Evolutionary conservation across 2,329 filamentous ascomycete genomes (phyloP).

Genomic region (Fusarium sulawesiense): DNA sequence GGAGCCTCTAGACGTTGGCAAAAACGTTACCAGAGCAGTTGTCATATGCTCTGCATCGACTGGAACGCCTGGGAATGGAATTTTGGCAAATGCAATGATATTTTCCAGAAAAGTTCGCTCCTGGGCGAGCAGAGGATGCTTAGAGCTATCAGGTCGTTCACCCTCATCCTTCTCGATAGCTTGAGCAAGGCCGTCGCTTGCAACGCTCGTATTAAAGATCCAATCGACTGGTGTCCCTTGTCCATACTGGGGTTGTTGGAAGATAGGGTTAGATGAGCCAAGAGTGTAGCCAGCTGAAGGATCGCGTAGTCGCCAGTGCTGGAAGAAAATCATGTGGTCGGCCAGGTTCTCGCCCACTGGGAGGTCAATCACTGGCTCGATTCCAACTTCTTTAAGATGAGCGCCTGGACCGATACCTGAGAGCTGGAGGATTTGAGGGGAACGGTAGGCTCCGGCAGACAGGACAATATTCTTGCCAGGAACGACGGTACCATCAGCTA

Average conservation of each 20-base stretch:
- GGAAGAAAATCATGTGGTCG: constrained; percentile 46
- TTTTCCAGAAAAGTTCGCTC: constrained; percentile 41
- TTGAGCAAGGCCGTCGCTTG: constrained; percentile 44
- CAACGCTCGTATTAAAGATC: constrained; percentile 47
- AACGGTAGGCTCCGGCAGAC: constrained; percentile 60
- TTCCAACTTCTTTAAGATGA: constrained; percentile 55
- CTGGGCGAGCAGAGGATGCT: constrained; percentile 49
- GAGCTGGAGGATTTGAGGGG: constrained; percentile 60
- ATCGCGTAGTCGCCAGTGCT: constrained; percentile 49
- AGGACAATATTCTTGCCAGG: constrained; percentile 56
- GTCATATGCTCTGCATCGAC: constrained; percentile 43
- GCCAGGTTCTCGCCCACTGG: constrained; percentile 60
- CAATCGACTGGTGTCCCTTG: constrained; percentile 54
- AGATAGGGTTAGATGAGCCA: constrained; percentile 51
- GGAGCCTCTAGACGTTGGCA: constrained; percentile 42
- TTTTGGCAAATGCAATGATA: constrained; percentile 41
- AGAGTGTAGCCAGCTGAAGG: constrained; percentile 49
- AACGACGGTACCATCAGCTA: constrained; percentile 44
- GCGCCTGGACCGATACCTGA: constrained; percentile 58
- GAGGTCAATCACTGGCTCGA: constrained; percentile 53
- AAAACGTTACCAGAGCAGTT: constrained; percentile 36
- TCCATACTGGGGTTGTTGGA: constrained; percentile 51
- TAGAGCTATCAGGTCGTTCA: constrained; percentile 44
- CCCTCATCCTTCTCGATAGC: constrained; percentile 53
- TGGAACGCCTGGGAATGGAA: constrained; percentile 38